These are phyloP conservation scores for Hypoxylon sp. DNA, from an alignment of 2,329 filamentous ascomycete species.

Conservation along the genomic window DNA sequence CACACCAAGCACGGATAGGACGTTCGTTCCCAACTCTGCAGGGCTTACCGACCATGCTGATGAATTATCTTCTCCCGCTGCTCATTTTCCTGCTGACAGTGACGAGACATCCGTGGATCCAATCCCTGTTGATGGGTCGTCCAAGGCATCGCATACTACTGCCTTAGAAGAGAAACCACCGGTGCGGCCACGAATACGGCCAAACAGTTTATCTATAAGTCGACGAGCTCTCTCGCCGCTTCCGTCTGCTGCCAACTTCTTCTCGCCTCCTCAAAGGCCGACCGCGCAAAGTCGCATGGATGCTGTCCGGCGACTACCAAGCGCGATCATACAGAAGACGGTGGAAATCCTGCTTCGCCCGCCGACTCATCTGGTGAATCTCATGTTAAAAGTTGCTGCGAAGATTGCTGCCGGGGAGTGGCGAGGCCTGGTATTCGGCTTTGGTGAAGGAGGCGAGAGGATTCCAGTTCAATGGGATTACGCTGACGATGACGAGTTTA, in stretches of 20 bases:
- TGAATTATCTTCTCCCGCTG: constrained; percentile 46
- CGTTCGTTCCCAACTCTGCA: constrained; percentile 50
- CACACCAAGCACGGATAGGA: constrained; percentile 52
- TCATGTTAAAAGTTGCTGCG: constrained; percentile 86
- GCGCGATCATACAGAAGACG: constrained; percentile 80
- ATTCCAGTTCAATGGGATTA: constrained; percentile 74
- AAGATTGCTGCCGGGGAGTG: constrained; percentile 76
- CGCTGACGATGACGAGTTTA: constrained; percentile 68
- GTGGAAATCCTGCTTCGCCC: constrained; percentile 82
- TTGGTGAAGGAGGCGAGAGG: constrained; percentile 65
- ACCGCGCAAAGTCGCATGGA: constrained; percentile 58
- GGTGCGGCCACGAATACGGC: constrained; percentile 69
- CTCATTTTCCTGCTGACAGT: constrained; percentile 21
- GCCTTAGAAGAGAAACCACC: constrained; percentile 56
- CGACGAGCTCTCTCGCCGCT: constrained; percentile 74
- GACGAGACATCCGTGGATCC: constrained; percentile 20
- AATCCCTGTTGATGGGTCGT: constrained; percentile 14
- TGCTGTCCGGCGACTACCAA: constrained; percentile 66
- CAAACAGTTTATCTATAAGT: constrained; percentile 63
- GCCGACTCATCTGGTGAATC: constrained; percentile 80
- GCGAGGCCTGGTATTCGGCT: constrained; percentile 70
- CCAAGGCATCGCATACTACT: constrained; percentile 42
- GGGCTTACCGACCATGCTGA: constrained; percentile 48
- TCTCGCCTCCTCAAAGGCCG: constrained; percentile 62
- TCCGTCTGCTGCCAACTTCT: constrained; percentile 75